phyloP scores from a whole-genome alignment of 148 eudicot species.

The Rhododendron mucronatum region DNA sequence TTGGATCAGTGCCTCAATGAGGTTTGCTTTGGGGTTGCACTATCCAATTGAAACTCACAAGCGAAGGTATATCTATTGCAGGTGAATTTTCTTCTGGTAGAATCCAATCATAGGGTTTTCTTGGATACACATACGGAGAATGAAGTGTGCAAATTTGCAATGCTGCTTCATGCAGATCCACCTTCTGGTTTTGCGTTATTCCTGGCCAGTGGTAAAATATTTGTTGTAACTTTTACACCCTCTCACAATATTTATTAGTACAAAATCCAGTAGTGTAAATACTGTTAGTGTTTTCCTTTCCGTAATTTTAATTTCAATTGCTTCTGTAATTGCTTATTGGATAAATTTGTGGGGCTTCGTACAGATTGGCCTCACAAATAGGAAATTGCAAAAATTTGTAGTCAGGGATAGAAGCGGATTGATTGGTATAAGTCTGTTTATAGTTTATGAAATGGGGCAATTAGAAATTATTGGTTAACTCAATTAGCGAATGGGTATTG shows the following conservation, averaged over 20 bases:
- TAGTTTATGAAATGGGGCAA: neutral
- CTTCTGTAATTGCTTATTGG: neutral
- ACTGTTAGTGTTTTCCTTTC: neutral
- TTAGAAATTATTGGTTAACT: neutral
- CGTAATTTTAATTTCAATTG: neutral
- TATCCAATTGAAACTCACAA: neutral
- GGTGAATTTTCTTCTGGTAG: neutral
- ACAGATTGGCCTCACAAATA: neutral
- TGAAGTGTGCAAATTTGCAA: neutral
- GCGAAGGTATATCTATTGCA: neutral
- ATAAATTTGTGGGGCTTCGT: neutral
- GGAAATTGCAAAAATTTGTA: neutral
- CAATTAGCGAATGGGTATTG: too few species aligned
- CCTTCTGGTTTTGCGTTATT: neutral
- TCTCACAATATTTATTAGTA: neutral
- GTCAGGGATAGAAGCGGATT: neutral
- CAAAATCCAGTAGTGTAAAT: neutral
- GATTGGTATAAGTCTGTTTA: neutral
- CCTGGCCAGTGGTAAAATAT: neutral
- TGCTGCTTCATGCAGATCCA: neutral
- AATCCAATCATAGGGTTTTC: neutral
- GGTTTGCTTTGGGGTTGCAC: neutral
- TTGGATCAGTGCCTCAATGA: neutral
- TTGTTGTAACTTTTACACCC: neutral
- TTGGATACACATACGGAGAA: neutral